Evolutionary conservation across 1,139 yeast genomes (phyloP).

Genomic region (Yamadazyma epiphylla): DNA sequence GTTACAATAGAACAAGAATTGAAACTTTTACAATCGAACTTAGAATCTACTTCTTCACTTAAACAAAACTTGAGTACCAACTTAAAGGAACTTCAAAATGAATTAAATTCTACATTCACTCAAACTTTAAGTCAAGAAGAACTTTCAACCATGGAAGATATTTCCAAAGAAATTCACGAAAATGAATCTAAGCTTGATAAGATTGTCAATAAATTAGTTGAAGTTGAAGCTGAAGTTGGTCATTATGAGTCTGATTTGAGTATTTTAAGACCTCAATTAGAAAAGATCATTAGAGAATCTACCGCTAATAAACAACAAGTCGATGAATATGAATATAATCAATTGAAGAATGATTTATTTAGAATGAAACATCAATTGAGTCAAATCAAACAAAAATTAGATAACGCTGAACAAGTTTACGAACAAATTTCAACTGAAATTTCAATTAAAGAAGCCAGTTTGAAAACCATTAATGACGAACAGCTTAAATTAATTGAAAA

Average conservation of each 20-base stretch:
- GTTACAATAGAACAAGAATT: slow-evolving; percentile 42
- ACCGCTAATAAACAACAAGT: slow-evolving; percentile 7
- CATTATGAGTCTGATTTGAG: slow-evolving; percentile 54
- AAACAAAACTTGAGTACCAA: slow-evolving; percentile 25
- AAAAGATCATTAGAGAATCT: slow-evolving; percentile 22
- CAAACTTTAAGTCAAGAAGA: slow-evolving; percentile 47
- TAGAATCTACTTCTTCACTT: slow-evolving; percentile 20
- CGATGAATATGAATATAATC: slow-evolving; percentile 40
- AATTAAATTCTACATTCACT: slow-evolving; percentile 52
- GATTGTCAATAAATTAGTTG: slow-evolving; percentile 41
- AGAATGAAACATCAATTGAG: slow-evolving; percentile 20
- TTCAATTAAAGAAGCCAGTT: slow-evolving; percentile 31
- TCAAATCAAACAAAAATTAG: slow-evolving; percentile 17
- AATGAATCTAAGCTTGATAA: slow-evolving; percentile 40
- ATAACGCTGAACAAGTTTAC: slow-evolving; percentile 17
- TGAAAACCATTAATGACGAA: slow-evolving; percentile 51
- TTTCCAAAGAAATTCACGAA: slow-evolving; percentile 36
- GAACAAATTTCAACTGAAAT: slow-evolving; percentile 29
- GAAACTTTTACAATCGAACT: slow-evolving; percentile 19
- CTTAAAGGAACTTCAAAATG: slow-evolving; percentile 42
- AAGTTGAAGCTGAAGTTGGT: slow-evolving; percentile 49
- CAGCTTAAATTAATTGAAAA: slow-evolving; percentile 53
- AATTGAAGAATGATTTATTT: slow-evolving; percentile 26
- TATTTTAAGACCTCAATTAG: slow-evolving; percentile 37
- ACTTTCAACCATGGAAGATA: slow-evolving; percentile 27